Evolutionary conservation across 1,284 basidiomycete species (phyloP), one percentile per base, ranked within the genome.

Genomic region (Tremellales sp.): DNA sequence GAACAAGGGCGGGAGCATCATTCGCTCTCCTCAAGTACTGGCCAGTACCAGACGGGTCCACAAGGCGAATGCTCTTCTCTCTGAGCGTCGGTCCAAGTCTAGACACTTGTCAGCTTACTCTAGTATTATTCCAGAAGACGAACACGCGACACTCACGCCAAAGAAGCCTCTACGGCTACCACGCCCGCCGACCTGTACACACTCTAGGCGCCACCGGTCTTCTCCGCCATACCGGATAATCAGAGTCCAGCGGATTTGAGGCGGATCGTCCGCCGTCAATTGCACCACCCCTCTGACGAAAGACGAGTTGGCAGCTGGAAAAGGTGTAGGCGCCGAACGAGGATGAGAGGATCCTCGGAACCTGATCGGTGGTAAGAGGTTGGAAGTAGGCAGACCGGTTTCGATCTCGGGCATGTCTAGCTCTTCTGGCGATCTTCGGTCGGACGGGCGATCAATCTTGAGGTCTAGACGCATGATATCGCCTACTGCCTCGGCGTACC

Each of bases 21-120:
- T 15, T 36, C 33, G 5, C 33, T 36, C n/a, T 52, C 33, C 4
- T 4, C 13, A 15, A 13, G 15, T 58, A 4, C 13, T 22, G 39
- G 39, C 65, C 65, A 70, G 43, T 67, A 70, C 67, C 65, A 68
- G 15, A 65, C 53, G 0, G 67, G 67, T 6, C 67, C 67, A 50
- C 63, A 64, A 3, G 67, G 67, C 2, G 64, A 65, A 23, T 67
- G 58, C 26, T 53, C 50, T 29, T 63, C 63, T 45, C 56, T 63
- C 22, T 42, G 36, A 1, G 63, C 64, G 42, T 67, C 67, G 0
- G 64, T 67, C 67, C 67, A 70, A 5, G 57, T 55, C 64, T 67
- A 19, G 6, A 15, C 35, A 29, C 35, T 17, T 19, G 21, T 31
- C n/a, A 45, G 49, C 23, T n/a, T 21, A 45, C 19, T 49, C 23